Conservation (phyloP, 192 early-diverging fungal species). For the Backusella tuberculispora region DNA sequence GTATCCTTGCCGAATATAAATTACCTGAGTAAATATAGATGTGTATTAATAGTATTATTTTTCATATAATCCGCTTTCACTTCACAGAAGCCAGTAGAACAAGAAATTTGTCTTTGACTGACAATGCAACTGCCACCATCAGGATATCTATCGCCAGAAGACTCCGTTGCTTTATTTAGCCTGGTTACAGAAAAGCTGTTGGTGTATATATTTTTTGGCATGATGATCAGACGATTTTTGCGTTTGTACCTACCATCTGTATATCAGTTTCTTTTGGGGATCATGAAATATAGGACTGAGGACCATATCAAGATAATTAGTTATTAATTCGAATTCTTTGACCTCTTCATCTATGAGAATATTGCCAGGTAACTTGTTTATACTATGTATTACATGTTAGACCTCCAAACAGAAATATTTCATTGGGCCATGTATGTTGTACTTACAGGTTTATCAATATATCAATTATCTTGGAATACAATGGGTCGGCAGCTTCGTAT, state of each 20-base stretch:
- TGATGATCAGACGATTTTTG: slow-evolving; percentile 25
- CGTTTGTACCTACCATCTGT: slow-evolving; percentile 27
- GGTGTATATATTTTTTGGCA: not conserved
- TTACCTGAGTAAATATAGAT: slow-evolving; percentile 15
- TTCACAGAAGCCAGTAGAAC: slow-evolving; percentile 23
- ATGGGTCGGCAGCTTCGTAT: slow-evolving; percentile 22
- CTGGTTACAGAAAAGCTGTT: slow-evolving; percentile 22
- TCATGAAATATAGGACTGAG: slow-evolving; percentile 18
- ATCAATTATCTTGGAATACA: slow-evolving; percentile 25
- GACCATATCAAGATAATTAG: slow-evolving; percentile 19
- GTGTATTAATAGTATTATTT: slow-evolving; percentile 23
- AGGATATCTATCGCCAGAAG: slow-evolving; percentile 18
- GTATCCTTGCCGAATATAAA: slow-evolving; percentile 19
- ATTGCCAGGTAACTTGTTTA: slow-evolving; percentile 28
- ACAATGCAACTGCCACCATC: slow-evolving; percentile 22
- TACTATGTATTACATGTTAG: slow-evolving; percentile 21
- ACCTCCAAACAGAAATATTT: slow-evolving; percentile 26
- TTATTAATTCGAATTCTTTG: slow-evolving; percentile 27
- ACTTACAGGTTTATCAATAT: slow-evolving; percentile 21
- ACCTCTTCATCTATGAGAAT: slow-evolving; percentile 26
- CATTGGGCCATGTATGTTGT: slow-evolving; percentile 13
- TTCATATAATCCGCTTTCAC: slow-evolving; percentile 26
- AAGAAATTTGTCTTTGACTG: slow-evolving; percentile 22
- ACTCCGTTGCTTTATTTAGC: slow-evolving; percentile 28
- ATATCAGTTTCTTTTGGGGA: slow-evolving; percentile 23